Conservation (phyloP, 768 basidiomycete genomes). For the Mycena alexandri region DNA sequence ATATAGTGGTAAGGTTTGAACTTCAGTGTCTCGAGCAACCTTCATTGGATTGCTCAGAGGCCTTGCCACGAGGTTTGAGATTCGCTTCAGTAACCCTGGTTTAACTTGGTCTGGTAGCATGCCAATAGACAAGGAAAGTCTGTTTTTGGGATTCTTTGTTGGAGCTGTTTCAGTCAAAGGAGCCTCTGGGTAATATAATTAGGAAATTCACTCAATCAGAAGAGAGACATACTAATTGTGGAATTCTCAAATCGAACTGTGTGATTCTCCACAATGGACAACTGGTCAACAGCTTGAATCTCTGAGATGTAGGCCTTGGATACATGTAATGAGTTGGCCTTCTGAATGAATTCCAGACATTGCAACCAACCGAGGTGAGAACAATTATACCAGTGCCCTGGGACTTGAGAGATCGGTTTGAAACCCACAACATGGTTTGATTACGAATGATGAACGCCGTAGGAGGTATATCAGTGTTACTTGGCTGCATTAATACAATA, state of each 20-base stretch:
- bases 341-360: too few relatives aligned
- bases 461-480: neutral
- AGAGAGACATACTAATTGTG: neutral
- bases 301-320: slow-evolving; percentile 7
- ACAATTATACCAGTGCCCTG: slow-evolving; percentile 2
- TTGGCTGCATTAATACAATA: neutral
- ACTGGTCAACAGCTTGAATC: neutral
- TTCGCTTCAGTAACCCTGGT: neutral
- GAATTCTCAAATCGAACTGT: neutral
- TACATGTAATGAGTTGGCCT: neutral
- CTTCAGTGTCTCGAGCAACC: neutral
- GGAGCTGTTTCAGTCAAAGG: neutral
- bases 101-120: neutral
- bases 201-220: neutral
- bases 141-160: neutral
- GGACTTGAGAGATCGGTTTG: neutral
- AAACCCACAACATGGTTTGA: slow-evolving; percentile 6
- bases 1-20: neutral
- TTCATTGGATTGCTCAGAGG: neutral
- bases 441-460: neutral
- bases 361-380: neutral
- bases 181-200: neutral
- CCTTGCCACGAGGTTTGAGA: neutral
- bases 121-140: neutral
- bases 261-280: neutral